Conservation (phyloP, 208 protist species). For the Trypanosoma cruzi region DNA sequence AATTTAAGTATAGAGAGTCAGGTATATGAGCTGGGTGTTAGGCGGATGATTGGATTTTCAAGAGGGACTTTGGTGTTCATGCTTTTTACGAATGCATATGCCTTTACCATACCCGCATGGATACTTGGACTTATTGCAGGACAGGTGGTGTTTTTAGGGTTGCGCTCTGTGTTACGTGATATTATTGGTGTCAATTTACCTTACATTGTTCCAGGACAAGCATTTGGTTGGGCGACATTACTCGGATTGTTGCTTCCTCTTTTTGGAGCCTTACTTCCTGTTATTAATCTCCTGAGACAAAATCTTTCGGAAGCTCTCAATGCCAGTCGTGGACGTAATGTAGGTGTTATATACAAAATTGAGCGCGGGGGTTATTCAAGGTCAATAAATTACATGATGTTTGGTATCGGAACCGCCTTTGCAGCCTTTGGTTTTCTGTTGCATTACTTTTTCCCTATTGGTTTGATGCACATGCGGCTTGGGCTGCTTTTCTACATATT, state of each 20-base stretch:
- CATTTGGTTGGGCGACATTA: conserved; percentile 68
- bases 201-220: conserved; percentile 28
- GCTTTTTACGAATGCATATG: conserved; percentile 62
- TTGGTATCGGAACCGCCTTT: conserved; percentile 60
- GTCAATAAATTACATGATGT: conserved; percentile 37
- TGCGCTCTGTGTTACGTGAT: conserved; percentile 37
- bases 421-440: conserved; percentile 81
- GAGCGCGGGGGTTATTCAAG: conserved; percentile 35
- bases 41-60: conserved; percentile 92
- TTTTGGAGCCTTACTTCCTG: conserved; percentile 85
- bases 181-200: conserved; percentile 41
- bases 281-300: conserved; percentile 60
- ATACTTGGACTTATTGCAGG: conserved; percentile 67
- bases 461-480: conserved; percentile 86
- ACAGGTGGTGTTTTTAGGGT: conserved; percentile 49
- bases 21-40: conserved; percentile 93
- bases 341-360: conserved; percentile 76
- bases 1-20: conserved; percentile 91
- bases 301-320: conserved; percentile 88
- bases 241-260: conserved; percentile 86
- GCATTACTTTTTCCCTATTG: conserved; percentile 94
- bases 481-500: conserved; percentile 94
- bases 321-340: conserved; percentile 61
- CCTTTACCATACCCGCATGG: conserved; percentile 86
- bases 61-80: conserved; percentile 44